A percentile compares a stretch with the other conserved stretches of the same genome.
phyloP scores from a whole-genome alignment of 1,284 basidiomycete genomes.

The Moesziomyces sp. region DNA sequence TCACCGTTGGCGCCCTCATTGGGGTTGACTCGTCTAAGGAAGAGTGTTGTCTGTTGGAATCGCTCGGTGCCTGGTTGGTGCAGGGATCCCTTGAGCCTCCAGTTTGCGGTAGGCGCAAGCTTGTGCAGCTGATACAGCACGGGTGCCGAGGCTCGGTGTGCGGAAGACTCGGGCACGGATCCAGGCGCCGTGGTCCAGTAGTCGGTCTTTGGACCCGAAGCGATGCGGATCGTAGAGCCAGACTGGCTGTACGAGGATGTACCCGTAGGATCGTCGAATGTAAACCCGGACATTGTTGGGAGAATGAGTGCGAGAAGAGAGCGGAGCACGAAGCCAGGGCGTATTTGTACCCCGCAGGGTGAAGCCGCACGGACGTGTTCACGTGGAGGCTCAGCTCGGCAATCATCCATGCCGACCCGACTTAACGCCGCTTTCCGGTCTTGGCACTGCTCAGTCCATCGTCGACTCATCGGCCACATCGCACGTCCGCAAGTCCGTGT shows the following conservation, averaged over 20 bases:
- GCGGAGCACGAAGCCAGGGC: too few species aligned
- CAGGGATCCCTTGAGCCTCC: constrained; percentile 15
- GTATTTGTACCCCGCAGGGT: too few species aligned
- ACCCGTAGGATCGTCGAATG: constrained; percentile 27
- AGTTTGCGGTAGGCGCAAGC: not conserved
- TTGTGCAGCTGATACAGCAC: constrained; percentile 10
- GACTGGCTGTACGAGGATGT: constrained; percentile 16
- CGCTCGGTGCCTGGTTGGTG: constrained; percentile 21
- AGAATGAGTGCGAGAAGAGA: too few species aligned
- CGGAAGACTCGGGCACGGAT: constrained; percentile 28
- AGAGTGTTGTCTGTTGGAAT: constrained; percentile 41
- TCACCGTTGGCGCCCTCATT: not conserved
- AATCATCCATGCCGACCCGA: too few species aligned
- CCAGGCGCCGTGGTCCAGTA: constrained; percentile 36
- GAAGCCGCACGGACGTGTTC: too few species aligned
- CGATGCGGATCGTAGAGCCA: constrained; percentile 6
- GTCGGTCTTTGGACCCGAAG: constrained; percentile 22
- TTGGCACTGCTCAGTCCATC: too few species aligned
- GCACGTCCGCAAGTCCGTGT: too few species aligned
- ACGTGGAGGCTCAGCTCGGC: too few species aligned
- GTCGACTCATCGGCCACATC: too few species aligned
- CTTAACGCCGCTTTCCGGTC: too few species aligned
- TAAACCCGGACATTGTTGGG: too few species aligned
- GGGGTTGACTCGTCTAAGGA: constrained; percentile 5
- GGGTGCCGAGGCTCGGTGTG: constrained; percentile 28